Conservation (phyloP, 495 filamentous ascomycete species). For the Podospora pseudoanserina region DNA sequence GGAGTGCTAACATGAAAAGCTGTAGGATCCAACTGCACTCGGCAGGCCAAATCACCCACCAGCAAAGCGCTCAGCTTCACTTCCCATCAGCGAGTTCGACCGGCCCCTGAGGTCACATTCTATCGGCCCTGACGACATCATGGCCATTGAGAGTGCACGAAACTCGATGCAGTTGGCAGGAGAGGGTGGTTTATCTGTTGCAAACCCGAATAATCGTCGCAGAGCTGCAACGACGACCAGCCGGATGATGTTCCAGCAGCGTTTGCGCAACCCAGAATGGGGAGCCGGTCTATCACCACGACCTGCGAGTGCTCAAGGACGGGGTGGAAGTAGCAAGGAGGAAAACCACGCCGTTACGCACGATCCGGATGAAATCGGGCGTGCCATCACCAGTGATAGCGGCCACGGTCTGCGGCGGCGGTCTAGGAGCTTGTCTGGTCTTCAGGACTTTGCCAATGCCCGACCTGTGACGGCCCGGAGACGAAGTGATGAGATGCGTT, state of each 20-base stretch:
- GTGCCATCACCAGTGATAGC: constrained; percentile 50
- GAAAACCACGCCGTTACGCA: constrained; percentile 23
- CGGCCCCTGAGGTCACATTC: constrained; percentile 53
- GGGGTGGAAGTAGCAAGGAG: constrained; percentile 33
- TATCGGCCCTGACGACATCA: constrained; percentile 46
- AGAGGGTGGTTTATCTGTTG: constrained; percentile 24
- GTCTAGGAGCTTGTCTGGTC: constrained; percentile 52
- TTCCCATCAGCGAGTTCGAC: constrained; percentile 53
- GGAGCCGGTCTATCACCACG: constrained; percentile 51
- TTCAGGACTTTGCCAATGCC: constrained; percentile 36
- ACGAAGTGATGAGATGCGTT: constrained; percentile 56
- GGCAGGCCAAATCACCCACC: constrained; percentile 32
- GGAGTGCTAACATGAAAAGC: not conserved
- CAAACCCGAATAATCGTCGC: constrained; percentile 13
- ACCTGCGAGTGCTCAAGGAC: constrained; percentile 51
- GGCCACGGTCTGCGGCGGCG: constrained; percentile 40
- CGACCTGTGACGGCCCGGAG: constrained; percentile 34
- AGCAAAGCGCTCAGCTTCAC: constrained; percentile 47
- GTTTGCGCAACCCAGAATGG: constrained; percentile 31
- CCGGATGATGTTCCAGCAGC: constrained; percentile 32
- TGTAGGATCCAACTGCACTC: constrained; percentile 44
- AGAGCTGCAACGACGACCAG: constrained; percentile 38
- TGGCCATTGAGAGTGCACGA: constrained; percentile 43
- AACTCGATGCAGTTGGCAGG: constrained; percentile 46
- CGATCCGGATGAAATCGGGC: constrained; percentile 48